These are phyloP conservation scores for Myriosclerotinia duriaeana DNA, from an alignment of 2,329 filamentous ascomycete species.

Conservation along the genomic window DNA sequence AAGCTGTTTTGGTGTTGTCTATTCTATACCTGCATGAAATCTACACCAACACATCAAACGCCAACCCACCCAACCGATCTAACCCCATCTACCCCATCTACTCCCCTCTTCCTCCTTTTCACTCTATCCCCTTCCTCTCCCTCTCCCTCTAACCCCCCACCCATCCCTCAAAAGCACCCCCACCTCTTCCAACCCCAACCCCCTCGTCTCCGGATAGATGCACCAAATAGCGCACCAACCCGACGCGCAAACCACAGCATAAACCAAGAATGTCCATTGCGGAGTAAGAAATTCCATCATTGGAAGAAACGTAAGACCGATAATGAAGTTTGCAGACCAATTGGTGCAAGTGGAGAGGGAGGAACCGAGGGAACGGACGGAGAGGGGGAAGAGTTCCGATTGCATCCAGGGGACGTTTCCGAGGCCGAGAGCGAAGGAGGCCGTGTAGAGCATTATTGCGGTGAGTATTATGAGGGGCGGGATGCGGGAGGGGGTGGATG, in stretches of 20 bases:
- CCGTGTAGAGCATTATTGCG: slow-evolving; percentile 80
- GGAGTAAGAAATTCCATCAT: slow-evolving; percentile 77
- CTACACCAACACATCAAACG: not conserved
- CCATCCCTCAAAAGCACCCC: slow-evolving; percentile 67
- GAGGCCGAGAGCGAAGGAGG: slow-evolving; percentile 80
- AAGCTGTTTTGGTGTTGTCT: not conserved
- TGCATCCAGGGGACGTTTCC: slow-evolving; percentile 97
- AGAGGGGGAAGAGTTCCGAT: slow-evolving; percentile 82
- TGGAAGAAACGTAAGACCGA: slow-evolving; percentile 84
- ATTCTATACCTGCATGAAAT: slow-evolving; percentile 2
- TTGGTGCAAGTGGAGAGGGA: slow-evolving; percentile 77
- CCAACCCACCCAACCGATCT: not conserved
- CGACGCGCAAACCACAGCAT: slow-evolving; percentile 66
- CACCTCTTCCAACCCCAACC: slow-evolving; percentile 78
- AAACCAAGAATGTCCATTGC: slow-evolving; percentile 76
- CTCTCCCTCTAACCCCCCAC: slow-evolving; percentile 64
- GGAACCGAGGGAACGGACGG: slow-evolving; percentile 70
- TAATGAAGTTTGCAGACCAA: slow-evolving; percentile 83
- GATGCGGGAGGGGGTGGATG: slow-evolving; percentile 35
- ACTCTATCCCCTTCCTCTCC: slow-evolving; percentile 9
- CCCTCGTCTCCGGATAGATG: slow-evolving; percentile 85
- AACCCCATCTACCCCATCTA: not conserved
- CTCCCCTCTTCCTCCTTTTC: not conserved
- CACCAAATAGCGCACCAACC: slow-evolving; percentile 69
- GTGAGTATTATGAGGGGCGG: slow-evolving; percentile 62